Base-by-base conservation (phyloP, 345 rosid genomes). In the Adansonia digitata region DNA sequence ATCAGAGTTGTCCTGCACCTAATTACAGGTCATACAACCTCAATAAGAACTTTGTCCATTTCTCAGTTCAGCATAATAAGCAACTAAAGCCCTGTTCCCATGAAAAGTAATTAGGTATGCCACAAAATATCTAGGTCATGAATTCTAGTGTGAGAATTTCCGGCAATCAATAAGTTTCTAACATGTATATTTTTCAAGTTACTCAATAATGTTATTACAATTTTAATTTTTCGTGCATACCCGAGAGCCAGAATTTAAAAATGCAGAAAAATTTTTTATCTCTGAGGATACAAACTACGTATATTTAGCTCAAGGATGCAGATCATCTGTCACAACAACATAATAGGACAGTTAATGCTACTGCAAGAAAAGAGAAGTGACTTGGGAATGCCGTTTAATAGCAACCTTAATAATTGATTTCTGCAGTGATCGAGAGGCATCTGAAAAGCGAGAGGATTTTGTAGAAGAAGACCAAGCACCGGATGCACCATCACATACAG, bases 1-100 rank as follows among this genome's bases (percentile, higher is more conserved):
- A 66, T 75, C 83, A 24, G 74, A 75, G 64, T 71, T 74, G 43
- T 78, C 84, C 89, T 88, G 77, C 69, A 84, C 37, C 76, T 69
- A 67, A 78, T 35, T 46, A 29, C n/a, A 45, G 40, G 55, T 65
- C 26, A 75, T 43, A 63, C 67, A 77, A 75, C 77, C 39, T 56
- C 17, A 24, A 48, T 79, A 20, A 24, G 18, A 60, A 34, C 77
- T 45, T 24, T 42, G 24, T 3, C 6, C 31, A 45, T 12, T 34
- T 59, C 43, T 67, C 18, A 66, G 53, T 52, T 72, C 66, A 64
- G 77, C 80, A 68, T 27, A 18, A 65, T 18, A 53, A 52, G 65
- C 48, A 72, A 45, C 26, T n/a, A 51, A 8, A 65, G 64, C 17
- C 64, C 34, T n/a, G n/a, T n/a, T n/a, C n/a, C n/a, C n/a, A n/a